Conservation (phyloP, 2,329 filamentous ascomycete species). For the Xylariaceae sp. region DNA sequence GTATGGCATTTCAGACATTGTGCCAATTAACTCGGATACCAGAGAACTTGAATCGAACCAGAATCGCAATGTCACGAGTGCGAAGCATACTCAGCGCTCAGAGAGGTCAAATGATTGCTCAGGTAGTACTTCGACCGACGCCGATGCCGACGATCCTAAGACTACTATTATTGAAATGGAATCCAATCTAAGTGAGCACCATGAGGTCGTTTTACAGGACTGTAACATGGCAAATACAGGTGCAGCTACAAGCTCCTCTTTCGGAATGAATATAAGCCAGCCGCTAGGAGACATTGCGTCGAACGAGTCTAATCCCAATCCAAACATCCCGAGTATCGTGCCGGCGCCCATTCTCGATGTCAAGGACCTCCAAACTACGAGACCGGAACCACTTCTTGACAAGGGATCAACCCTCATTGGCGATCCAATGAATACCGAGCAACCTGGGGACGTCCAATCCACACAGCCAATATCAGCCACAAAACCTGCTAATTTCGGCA, state of each 20-base stretch:
- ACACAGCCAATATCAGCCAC: constrained; percentile 3
- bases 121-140: background rate
- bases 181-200: background rate
- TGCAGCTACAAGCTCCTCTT: background rate
- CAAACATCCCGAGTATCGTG: background rate
- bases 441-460: background rate
- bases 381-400: constrained; percentile 12
- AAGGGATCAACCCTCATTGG: constrained; percentile 24
- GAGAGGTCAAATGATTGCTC: background rate
- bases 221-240: background rate
- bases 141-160: background rate
- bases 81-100: background rate
- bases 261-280: background rate
- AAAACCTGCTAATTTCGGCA: background rate
- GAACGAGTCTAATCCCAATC: background rate
- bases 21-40: background rate
- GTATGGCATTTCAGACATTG: constrained; percentile 3
- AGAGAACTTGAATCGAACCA: background rate
- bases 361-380: background rate
- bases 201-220: background rate
- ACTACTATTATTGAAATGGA: background rate
- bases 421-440: constrained; percentile 20
- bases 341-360: constrained; percentile 9
- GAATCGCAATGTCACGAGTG: background rate
- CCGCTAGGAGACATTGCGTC: constrained; percentile 6